Base-by-base conservation (phyloP, 2,329 filamentous ascomycete species). In the Penicillium verrucosum region DNA sequence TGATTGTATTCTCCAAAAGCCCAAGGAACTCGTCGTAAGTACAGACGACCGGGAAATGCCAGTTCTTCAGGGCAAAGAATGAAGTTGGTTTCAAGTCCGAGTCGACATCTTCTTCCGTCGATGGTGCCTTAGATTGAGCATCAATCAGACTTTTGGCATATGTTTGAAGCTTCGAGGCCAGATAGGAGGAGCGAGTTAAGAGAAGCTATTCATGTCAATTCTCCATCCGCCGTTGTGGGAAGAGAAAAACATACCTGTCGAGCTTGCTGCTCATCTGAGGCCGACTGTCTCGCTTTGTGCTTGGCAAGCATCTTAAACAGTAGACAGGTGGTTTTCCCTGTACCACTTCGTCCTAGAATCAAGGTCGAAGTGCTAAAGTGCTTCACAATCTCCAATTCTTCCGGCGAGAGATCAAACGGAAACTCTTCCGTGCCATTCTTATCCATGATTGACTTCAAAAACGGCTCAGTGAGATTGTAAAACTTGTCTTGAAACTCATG, bases 291-390 rank as follows among this genome's bases (percentile, higher is more conserved):
- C 11, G 62, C 59, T 25, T 63, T 45, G 30, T 68, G 67, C 37
- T 63, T 70, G 12, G 60, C 60, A 5, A 70, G 46, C 16, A 72
- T 54, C 44, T 72, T 72, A 45, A 66, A 72, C 8, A 70, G 44
- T 0, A 72, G 49, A 41, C 70, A 72, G 1, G 66, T 70, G 1
- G 70, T 72, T 48, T 72, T 72, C 2, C 70, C 70, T 1, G 70
- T 71, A 2, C 70, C 70, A 36, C 70, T 72, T 44, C 70, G 58
- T 18, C 70, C 70, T 23, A 72, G 32, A 11, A 72, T 70, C 34
- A 72, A 51, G 41, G 51, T 66, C 5, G 69, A 57, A 25, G 60
- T 64, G 36, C 59, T 49, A 25, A 63, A 64, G 41, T 72, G 65
- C 2, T 53, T 55, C 10, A 72, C 65, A 25, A 71, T 65, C 2